Conservation (phyloP, 495 filamentous ascomycete species). For the Thermochaetoides thermophila region DNA sequence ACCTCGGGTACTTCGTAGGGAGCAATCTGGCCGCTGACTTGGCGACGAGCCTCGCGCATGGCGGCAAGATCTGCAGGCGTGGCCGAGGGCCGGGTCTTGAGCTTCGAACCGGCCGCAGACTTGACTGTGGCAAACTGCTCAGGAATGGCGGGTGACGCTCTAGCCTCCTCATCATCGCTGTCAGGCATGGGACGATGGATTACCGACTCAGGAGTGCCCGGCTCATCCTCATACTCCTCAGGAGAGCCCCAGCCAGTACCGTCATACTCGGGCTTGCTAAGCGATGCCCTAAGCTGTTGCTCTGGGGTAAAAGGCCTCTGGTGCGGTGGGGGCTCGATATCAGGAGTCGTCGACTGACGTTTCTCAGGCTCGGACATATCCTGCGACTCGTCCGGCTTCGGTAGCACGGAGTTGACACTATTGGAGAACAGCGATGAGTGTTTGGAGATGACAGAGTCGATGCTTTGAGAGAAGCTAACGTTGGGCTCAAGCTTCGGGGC, state of each 20-base stretch:
- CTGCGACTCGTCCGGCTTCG: constrained; percentile 22
- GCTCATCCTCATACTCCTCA: constrained; percentile 41
- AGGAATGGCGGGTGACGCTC: constrained; percentile 50
- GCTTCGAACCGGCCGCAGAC: constrained; percentile 60
- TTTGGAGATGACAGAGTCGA: too few species aligned
- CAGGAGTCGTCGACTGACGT: constrained; percentile 29
- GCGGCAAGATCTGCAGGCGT: constrained; percentile 70
- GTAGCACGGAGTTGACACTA: constrained; percentile 29
- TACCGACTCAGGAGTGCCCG: constrained; percentile 84
- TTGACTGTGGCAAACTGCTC: constrained; percentile 84
- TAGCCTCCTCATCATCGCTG: constrained; percentile 27
- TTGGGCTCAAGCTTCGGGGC: too few species aligned
- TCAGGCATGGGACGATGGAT: constrained; percentile 59
- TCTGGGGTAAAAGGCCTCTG: constrained; percentile 53
- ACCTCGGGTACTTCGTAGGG: too few species aligned
- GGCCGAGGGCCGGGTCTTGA: constrained; percentile 81
- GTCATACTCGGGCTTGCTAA: constrained; percentile 40
- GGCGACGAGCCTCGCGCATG: constrained; percentile 76
- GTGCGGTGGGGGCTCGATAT: constrained; percentile 29
- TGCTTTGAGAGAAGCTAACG: too few species aligned
- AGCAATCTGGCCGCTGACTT: constrained; percentile 61
- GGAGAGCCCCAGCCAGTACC: constrained; percentile 39
- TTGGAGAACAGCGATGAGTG: too few species aligned
- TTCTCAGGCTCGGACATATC: constrained; percentile 17
- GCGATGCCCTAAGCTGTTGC: constrained; percentile 25